Percentiles rank a stretch among this genome's conserved stretches.
phyloP scores from a whole-genome alignment of 176 grass and related monocot genomes.

The Phragmites australis region DNA sequence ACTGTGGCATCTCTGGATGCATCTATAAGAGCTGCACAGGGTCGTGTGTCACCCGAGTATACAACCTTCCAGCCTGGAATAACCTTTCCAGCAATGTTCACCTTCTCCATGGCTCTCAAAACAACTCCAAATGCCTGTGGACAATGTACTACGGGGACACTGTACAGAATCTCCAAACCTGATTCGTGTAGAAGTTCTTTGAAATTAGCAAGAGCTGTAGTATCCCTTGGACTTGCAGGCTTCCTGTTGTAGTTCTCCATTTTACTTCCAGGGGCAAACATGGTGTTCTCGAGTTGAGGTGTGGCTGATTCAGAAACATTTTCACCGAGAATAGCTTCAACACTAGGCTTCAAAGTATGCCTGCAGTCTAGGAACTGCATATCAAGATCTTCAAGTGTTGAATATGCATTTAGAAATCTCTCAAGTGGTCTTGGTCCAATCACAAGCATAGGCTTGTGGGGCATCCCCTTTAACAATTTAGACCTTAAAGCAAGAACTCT shows the following conservation, averaged over 20 bases:
- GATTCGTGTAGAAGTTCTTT: slow-evolving; percentile 64
- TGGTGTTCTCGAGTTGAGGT: slow-evolving; percentile 42
- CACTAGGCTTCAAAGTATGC: slow-evolving; percentile 64
- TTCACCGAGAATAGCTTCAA: slow-evolving; percentile 42
- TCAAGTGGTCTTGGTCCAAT: slow-evolving; percentile 88
- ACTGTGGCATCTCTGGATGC: slow-evolving; percentile 83
- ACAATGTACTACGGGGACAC: slow-evolving; percentile 85
- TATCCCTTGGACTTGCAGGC: slow-evolving; percentile 62
- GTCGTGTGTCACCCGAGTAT: slow-evolving; percentile 90
- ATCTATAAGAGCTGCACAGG: slow-evolving; percentile 78
- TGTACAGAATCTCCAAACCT: slow-evolving; percentile 74
- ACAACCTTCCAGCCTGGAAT: slow-evolving; percentile 91
- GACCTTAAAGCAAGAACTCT: slow-evolving; percentile 83
- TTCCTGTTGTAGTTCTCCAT: slow-evolving; percentile 86
- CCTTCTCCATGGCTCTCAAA: slow-evolving; percentile 55
- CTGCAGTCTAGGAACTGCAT: slow-evolving; percentile 98
- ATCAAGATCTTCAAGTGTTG: slow-evolving; percentile 85
- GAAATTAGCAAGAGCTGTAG: slow-evolving; percentile 51
- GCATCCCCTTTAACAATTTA: slow-evolving; percentile 55
- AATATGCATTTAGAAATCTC: slow-evolving; percentile 97
- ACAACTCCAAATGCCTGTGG: slow-evolving; percentile 91
- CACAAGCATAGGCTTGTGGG: slow-evolving; percentile 77
- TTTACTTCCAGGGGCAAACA: slow-evolving; percentile 78
- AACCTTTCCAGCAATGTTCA: slow-evolving; percentile 48
- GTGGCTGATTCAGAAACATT: slow-evolving; percentile 22